Base-by-base conservation (phyloP, 306 rosid species). In the Quercus gilva region DNA sequence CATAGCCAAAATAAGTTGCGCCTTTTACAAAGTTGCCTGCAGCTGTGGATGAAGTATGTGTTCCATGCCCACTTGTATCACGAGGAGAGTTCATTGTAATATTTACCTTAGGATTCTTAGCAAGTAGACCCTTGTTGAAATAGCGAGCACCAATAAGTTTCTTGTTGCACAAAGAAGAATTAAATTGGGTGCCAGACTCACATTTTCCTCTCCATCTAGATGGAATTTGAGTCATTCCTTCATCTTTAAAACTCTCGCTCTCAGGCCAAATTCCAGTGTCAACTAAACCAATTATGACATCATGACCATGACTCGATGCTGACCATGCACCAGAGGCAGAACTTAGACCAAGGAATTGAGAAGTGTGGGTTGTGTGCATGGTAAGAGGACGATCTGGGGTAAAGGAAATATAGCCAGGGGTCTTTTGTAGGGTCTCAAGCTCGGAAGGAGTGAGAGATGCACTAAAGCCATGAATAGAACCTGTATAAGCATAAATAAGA, bases 231-330 rank as follows among this genome's bases (percentile, higher is more conserved):
- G 85, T 17, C 79, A 92, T 61, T 5, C 91, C 92, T 1, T 86
- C 23, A 3, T 94, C 98, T 0, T 33, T 74, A 73, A 82, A 91
- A 86, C 98, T 94, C 58, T 79, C 71, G 68, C 94, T 87, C 53
- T 92, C 97, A 6, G 98, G 97, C 97, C 92, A 92, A 63, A 94
- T 37, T 3, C 97, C 98, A 0, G 88, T 78, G 84, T 94, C 94
- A 71, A 94, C 84, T 60, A 94, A 3, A 28, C 98, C 97, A 8
- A 94, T 73, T 18, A 94, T 92, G 28, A 90, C 52, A 43, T 81
- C 93, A 2, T 90, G 65, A 17, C 94, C 97, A 8, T 77, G 92
- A 1, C 86, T 49, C 0, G 93, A 55, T 0, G 19, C 81, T 0
- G 84, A 91, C 97, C 96, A 91, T 0, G 86, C 83, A 2, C 98